Conservation (phyloP, 2,329 filamentous ascomycete species). For the Diaporthe humulicola region DNA sequence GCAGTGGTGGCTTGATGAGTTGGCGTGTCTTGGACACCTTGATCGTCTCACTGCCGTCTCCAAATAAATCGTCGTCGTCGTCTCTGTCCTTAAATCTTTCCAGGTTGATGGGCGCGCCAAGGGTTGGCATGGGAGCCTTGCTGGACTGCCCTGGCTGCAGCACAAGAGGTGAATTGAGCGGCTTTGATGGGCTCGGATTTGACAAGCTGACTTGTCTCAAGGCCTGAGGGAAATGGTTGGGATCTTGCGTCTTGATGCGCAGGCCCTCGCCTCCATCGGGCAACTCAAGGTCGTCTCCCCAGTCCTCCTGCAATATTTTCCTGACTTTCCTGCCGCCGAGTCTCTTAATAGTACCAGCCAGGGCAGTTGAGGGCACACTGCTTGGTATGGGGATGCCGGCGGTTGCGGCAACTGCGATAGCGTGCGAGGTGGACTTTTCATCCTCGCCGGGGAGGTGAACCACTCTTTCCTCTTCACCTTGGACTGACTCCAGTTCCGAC, state of each 20-base stretch:
- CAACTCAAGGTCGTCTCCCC: slow-evolving; percentile 83
- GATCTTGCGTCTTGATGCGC: slow-evolving; percentile 74
- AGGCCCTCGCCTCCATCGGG: slow-evolving; percentile 71
- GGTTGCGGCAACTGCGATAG: slow-evolving; percentile 87
- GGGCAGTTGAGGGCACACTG: slow-evolving; percentile 88
- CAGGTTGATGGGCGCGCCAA: slow-evolving; percentile 66
- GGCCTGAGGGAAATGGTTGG: slow-evolving; percentile 74
- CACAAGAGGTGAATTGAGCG: slow-evolving; percentile 45
- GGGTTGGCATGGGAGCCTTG: slow-evolving; percentile 38
- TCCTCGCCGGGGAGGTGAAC: slow-evolving; percentile 88
- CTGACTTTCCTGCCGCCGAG: slow-evolving; percentile 82
- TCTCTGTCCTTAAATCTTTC: slow-evolving; percentile 74
- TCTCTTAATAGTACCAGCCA: slow-evolving; percentile 94
- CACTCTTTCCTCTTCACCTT: slow-evolving; percentile 89
- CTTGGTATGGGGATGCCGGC: slow-evolving; percentile 92
- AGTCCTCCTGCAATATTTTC: slow-evolving; percentile 82
- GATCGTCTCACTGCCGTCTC: slow-evolving; percentile 75
- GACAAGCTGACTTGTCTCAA: slow-evolving; percentile 74
- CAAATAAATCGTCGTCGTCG: slow-evolving; percentile 74
- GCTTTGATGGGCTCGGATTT: slow-evolving; percentile 65
- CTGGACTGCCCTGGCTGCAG: slow-evolving; percentile 41
- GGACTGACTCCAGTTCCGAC: slow-evolving; percentile 83
- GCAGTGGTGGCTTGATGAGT: slow-evolving; percentile 69
- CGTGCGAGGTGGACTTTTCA: slow-evolving; percentile 84
- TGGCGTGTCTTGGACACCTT: slow-evolving; percentile 73